Conservation (phyloP, 768 basidiomycete species). For the Boletus patriciae region DNA sequence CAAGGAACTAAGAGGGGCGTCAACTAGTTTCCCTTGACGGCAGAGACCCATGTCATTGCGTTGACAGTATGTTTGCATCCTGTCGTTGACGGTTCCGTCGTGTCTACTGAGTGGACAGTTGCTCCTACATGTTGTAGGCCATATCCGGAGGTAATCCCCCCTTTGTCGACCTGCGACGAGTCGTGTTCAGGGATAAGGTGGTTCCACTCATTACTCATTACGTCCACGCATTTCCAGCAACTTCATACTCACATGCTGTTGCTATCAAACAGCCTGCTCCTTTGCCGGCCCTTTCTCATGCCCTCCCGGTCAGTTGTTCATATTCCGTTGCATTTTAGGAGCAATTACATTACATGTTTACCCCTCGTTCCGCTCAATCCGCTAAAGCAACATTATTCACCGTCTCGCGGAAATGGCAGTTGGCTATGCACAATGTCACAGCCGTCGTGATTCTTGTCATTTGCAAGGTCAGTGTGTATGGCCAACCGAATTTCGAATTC, state of each 20-base stretch:
- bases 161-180: neutral
- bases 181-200: constrained; percentile 5
- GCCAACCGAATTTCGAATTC: constrained; percentile 12
- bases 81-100: neutral
- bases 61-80: neutral
- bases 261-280: constrained; percentile 8
- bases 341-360: constrained; percentile 3
- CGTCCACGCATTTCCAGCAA: constrained; percentile 8
- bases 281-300: constrained; percentile 7
- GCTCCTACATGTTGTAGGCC: neutral
- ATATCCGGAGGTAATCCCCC: neutral
- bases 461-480: constrained; percentile 1
- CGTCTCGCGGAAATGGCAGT: constrained; percentile 15
- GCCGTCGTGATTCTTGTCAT: neutral
- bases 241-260: constrained; percentile 3
- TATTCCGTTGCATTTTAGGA: neutral
- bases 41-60: neutral
- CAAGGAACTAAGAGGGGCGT: neutral
- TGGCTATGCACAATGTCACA: constrained; percentile 21
- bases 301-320: constrained; percentile 2
- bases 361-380: neutral
- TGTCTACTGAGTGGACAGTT: neutral
- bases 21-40: neutral
- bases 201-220: constrained; percentile 9
- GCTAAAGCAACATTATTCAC: neutral